Evolutionary conservation across 805 yeast species (phyloP).

Genomic region (Lachancea sp.): DNA sequence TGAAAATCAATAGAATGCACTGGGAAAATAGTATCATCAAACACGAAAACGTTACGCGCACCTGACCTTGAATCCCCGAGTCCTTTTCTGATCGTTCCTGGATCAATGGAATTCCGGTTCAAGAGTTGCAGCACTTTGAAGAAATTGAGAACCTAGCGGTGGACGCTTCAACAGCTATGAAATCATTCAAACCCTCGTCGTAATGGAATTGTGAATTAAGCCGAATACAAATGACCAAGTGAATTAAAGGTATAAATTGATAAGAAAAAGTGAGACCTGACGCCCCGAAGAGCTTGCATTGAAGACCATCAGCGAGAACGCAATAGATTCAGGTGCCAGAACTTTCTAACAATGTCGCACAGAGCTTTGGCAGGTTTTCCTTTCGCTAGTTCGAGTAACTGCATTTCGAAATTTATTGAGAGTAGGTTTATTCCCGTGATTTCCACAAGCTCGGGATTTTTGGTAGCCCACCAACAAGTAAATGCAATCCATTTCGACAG

Average conservation of each 20-base stretch:
- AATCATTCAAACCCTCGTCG: too few relatives aligned
- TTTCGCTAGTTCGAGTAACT: not conserved
- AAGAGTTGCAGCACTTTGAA: too few relatives aligned
- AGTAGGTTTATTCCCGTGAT: not conserved
- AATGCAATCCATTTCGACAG: conserved; percentile 4
- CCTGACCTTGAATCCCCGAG: too few relatives aligned
- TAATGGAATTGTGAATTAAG: not conserved
- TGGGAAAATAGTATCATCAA: too few relatives aligned
- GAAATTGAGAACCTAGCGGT: too few relatives aligned
- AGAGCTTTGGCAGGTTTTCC: not conserved
- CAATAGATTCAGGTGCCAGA: not conserved
- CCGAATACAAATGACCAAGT: not conserved
- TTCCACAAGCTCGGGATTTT: not conserved
- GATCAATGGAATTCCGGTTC: too few relatives aligned
- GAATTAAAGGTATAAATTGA: not conserved
- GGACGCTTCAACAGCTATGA: too few relatives aligned
- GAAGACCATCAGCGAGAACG: not conserved
- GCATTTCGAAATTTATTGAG: not conserved
- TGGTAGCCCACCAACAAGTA: not conserved
- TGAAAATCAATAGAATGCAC: too few relatives aligned
- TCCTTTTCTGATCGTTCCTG: too few relatives aligned
- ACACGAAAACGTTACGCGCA: too few relatives aligned
- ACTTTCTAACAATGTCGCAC: not conserved
- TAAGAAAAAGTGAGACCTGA: not conserved
- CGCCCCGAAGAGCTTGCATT: too few relatives aligned